A percentile compares a stretch with the other conserved stretches of the same genome.
Evolutionary conservation across 768 basidiomycete species (phyloP).

Genomic region (Phylloporus sp.): DNA sequence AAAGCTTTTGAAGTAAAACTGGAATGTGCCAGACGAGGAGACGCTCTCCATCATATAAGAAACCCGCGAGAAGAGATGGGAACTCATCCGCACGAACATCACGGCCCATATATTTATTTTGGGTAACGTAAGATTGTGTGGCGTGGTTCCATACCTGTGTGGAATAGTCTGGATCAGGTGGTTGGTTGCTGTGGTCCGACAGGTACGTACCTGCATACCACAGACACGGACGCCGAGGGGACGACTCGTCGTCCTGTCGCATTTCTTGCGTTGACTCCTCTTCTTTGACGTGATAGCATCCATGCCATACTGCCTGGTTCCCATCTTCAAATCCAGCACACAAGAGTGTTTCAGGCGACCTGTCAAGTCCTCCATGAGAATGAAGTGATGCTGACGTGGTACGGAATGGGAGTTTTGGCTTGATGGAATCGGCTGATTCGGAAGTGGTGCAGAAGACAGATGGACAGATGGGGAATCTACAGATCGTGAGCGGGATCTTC

Average conservation of each 20-base stretch:
- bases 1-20: conserved; percentile 82
- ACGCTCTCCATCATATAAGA: conserved; percentile 79
- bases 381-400: conserved; percentile 94
- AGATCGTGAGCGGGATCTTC: conserved; percentile 42
- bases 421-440: conserved; percentile 32
- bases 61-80: conserved; percentile 72
- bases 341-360: conserved; percentile 88
- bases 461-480: conserved; percentile 24
- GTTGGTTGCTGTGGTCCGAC: neutral
- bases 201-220: conserved; percentile 89
- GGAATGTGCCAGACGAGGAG: conserved; percentile 93
- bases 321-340: conserved; percentile 99
- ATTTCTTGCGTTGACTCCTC: conserved; percentile 98
- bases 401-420: conserved; percentile 44
- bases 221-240: conserved; percentile 90
- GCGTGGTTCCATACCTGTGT: conserved; percentile 87
- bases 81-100: conserved; percentile 87
- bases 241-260: conserved; percentile 91
- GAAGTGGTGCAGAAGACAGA: conserved; percentile 26
- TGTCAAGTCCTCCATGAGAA: conserved; percentile 98
- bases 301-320: conserved; percentile 97
- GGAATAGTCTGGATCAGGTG: conserved; percentile 8
- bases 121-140: conserved; percentile 80
- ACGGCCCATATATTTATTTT: conserved; percentile 96
- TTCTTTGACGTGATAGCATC: conserved; percentile 91